Conservation (phyloP, 2,329 filamentous ascomycete genomes). For the Leptographium galeiforme region DNA sequence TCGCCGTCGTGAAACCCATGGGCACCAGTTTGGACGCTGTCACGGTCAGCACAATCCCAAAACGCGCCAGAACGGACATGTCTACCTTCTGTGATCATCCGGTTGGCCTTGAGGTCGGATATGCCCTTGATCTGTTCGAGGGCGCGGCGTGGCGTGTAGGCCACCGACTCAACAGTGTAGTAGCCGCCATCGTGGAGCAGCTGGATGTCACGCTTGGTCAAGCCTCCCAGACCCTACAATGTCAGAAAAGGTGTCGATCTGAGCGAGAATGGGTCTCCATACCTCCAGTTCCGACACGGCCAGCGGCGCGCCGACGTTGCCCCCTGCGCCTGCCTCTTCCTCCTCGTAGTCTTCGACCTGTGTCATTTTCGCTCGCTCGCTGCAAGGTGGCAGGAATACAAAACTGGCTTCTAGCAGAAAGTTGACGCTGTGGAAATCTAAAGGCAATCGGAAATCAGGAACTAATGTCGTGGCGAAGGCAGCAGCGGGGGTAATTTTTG, state of each 20-base stretch:
- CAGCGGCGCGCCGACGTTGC: constrained; percentile 85
- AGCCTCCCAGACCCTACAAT: constrained; percentile 62
- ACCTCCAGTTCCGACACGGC: constrained; percentile 79
- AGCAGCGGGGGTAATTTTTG: constrained; percentile 7
- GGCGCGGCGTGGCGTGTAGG: constrained; percentile 72
- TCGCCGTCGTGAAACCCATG: constrained; percentile 98
- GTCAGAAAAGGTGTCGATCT: neutral
- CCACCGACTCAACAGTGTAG: constrained; percentile 90
- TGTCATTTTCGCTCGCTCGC: constrained; percentile 22
- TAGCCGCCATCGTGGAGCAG: constrained; percentile 82
- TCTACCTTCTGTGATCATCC: constrained; percentile 80
- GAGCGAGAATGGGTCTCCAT: constrained; percentile 16
- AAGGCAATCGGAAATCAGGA: neutral
- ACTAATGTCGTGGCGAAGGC: neutral
- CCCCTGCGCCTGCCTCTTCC: constrained; percentile 56
- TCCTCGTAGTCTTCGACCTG: constrained; percentile 46
- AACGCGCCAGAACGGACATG: neutral
- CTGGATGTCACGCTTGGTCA: constrained; percentile 94
- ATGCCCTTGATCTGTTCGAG: constrained; percentile 96
- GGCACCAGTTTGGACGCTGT: constrained; percentile 88
- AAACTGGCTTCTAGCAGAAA: too few species aligned
- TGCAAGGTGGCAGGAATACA: neutral
- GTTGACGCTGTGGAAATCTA: too few species aligned
- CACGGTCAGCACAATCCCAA: neutral
- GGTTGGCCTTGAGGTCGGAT: constrained; percentile 89